Conservation (phyloP, 2,329 filamentous ascomycete genomes). For the Thermothelomyces thermophilus region DNA sequence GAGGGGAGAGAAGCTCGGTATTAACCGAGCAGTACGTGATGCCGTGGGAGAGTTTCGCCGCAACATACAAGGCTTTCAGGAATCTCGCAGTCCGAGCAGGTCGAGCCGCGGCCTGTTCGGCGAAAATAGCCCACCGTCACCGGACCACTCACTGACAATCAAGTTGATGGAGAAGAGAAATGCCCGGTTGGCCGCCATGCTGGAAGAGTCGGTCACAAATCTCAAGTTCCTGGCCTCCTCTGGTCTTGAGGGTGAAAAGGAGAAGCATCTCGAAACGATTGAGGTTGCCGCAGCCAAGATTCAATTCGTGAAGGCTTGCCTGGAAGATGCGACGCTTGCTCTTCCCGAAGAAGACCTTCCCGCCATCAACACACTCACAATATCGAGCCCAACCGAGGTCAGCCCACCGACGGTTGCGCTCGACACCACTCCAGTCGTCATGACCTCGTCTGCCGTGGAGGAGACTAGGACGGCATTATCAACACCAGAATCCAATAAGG, state of each 20-base stretch:
- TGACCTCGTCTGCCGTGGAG: conserved; percentile 25
- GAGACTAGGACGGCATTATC: conserved; percentile 22
- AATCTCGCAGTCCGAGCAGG: conserved; percentile 40
- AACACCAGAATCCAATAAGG: conserved; percentile 13
- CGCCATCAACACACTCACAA: conserved; percentile 17
- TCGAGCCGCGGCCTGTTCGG: conserved; percentile 32
- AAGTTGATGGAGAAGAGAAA: conserved; percentile 58
- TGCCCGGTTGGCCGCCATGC: conserved; percentile 57
- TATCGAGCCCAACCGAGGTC: conserved; percentile 20
- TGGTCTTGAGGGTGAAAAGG: conserved; percentile 40
- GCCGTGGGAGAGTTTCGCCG: conserved; percentile 73
- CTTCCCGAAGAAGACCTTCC: conserved; percentile 29
- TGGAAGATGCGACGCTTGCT: conserved; percentile 44
- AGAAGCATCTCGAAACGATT: conserved; percentile 45
- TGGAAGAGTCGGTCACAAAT: conserved; percentile 58
- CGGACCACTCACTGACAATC: conserved; percentile 31
- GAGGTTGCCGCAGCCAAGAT: conserved; percentile 56
- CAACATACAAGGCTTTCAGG: conserved; percentile 64
- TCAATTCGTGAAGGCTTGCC: conserved; percentile 57
- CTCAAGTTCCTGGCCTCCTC: conserved; percentile 55
- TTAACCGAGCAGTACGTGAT: conserved; percentile 75
- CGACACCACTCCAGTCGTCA: conserved; percentile 26
- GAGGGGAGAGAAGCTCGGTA: conserved; percentile 66
- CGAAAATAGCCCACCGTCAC: conserved; percentile 26
- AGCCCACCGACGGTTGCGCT: conserved; percentile 25